A percentile compares a stretch with the other conserved stretches of the same genome.
phyloP scores from a whole-genome alignment of 176 grass and related monocot species.

The Puccinellia tenuiflora region DNA sequence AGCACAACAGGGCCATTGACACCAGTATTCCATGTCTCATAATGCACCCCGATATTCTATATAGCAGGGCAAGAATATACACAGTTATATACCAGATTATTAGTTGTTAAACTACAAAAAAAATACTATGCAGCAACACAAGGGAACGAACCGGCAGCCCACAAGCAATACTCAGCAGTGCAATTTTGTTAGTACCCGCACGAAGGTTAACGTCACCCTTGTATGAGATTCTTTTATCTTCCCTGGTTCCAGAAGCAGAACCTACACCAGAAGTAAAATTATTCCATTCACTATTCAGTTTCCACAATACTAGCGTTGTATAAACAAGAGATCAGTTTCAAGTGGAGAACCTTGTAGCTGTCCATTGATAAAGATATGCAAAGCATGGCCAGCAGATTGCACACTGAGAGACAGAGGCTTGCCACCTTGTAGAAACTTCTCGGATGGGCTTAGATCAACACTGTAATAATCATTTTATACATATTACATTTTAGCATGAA shows the following conservation, averaged over 20 bases:
- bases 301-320: background rate
- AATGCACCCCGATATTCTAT: constrained; percentile 93
- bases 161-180: constrained; percentile 85
- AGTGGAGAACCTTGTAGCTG: constrained; percentile 73
- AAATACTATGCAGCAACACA: background rate
- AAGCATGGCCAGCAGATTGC: constrained; percentile 83
- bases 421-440: constrained; percentile 70
- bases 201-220: constrained; percentile 68
- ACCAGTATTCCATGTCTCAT: constrained; percentile 94
- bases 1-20: constrained; percentile 82
- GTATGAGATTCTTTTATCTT: constrained; percentile 82
- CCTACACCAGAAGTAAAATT: constrained; percentile 35
- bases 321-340: background rate
- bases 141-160: constrained; percentile 75
- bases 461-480: constrained; percentile 25
- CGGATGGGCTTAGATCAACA: constrained; percentile 75
- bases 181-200: constrained; percentile 79
- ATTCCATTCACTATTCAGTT: background rate
- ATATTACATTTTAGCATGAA: background rate
- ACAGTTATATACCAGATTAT: constrained; percentile 3
- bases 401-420: constrained; percentile 63
- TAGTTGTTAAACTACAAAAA: background rate
- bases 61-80: constrained; percentile 17
- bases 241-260: constrained; percentile 95
- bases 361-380: constrained; percentile 84